Evolutionary conservation across 139 green algal genomes (phyloP), one percentile per base, ranked within the genome.

Genomic region (Limnomonas spitsbergensis): DNA sequence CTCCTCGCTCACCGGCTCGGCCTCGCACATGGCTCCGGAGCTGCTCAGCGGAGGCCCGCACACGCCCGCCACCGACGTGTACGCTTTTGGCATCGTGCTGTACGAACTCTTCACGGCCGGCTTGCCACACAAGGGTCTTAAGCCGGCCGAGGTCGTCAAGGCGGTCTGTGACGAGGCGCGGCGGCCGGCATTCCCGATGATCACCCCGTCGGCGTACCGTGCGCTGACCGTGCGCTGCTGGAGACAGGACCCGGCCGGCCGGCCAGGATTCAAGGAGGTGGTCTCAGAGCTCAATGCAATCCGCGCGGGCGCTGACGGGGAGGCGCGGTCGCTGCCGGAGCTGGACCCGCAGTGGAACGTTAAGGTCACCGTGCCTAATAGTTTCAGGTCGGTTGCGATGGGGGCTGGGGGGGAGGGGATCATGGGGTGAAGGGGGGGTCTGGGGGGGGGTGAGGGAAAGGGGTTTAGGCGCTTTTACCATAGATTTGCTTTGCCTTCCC

Each of bases 11-110:
- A n/a, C n/a, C 20, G 47, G 47, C 47, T 61, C 47, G 47, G 20
- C 20, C 20, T 20, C 47, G 14, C 47, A 61, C 47, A 61, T 20
- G 47, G 47, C 47, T 29, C 47, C 47, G 20, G 47, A 61, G 47
- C 14, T 61, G 47, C 20, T 61, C 14, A 61, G 47, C 14, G 47
- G 47, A 61, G n/a, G n/a, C n/a, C n/a, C n/a, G n/a, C n/a, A n/a
- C n/a, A n/a, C n/a, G n/a, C n/a, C n/a, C n/a, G n/a, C n/a, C n/a
- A n/a, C 82, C 0, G 81, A 89, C 53, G 85, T 87, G 69, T 89
- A 86, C 53, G 85, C 85, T 1, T 80, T 89, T 47, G 71, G 70
- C 54, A 70, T 79, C 40, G 40, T 73, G 66, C 39, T 78, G 78
- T 76, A 40, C 27, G 78, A 82, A 47, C 69, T 83, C 24, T 83